phyloP scores from a whole-genome alignment of 2,329 filamentous ascomycete species.

The Colletotrichum sp. region DNA sequence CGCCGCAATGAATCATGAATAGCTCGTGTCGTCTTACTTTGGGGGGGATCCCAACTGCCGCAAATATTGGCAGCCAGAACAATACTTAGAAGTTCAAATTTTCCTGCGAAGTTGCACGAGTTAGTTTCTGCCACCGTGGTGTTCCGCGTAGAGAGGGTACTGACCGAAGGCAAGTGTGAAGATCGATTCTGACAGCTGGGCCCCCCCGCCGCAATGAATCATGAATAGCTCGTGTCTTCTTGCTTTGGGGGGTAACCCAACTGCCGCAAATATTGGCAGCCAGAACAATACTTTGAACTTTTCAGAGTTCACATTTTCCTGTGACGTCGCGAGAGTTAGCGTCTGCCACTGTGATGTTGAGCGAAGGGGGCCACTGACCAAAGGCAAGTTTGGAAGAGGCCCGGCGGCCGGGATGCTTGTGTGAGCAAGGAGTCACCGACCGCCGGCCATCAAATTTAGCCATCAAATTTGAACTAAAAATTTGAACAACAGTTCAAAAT shows the following conservation, averaged over 20 bases:
- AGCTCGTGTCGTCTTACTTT: background rate
- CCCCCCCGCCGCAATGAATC: too few relatives aligned
- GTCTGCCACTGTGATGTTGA: background rate
- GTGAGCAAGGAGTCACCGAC: background rate
- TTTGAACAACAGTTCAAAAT: background rate
- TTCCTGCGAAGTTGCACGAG: too few relatives aligned
- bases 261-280: too few relatives aligned
- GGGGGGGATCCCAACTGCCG: background rate
- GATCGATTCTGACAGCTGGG: too few relatives aligned
- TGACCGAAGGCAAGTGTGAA: too few relatives aligned
- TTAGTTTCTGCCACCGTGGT: too few relatives aligned
- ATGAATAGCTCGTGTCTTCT: too few relatives aligned
- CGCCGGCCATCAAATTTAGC: background rate
- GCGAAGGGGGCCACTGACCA: background rate
- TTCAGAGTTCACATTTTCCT: background rate
- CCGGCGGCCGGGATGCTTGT: background rate
- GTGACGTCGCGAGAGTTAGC: rapidly evolving
- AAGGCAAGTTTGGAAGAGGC: background rate
- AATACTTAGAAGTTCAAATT: too few relatives aligned
- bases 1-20: background rate
- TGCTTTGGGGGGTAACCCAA: too few relatives aligned
- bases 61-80: too few relatives aligned
- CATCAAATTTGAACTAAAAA: background rate
- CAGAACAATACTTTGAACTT: background rate
- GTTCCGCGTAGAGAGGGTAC: too few relatives aligned